phyloP scores from a whole-genome alignment of 1,284 basidiomycete species.

The Cerioporus squamosus region DNA sequence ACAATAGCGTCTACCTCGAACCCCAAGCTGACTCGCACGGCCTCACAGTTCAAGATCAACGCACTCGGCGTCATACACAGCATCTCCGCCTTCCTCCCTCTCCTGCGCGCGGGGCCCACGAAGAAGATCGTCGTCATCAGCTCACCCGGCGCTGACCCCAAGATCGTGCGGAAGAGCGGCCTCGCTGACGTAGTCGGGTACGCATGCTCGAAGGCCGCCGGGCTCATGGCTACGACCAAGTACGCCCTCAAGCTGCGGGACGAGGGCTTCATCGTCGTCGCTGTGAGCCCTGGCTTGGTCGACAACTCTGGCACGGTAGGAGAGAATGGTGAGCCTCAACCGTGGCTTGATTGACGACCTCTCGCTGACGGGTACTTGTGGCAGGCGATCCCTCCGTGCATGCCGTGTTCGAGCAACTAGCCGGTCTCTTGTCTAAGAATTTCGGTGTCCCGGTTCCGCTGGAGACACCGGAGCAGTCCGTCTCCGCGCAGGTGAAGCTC shows the following conservation, averaged over 20 bases:
- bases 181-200: constrained; percentile 32
- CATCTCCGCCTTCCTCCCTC: constrained; percentile 42
- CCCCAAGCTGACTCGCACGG: not conserved
- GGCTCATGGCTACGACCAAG: constrained; percentile 43
- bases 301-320: constrained; percentile 24
- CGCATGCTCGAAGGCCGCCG: constrained; percentile 41
- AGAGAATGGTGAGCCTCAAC: not conserved
- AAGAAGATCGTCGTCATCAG: constrained; percentile 45
- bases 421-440: not conserved
- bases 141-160: not conserved
- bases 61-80: constrained; percentile 42
- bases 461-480: constrained; percentile 38
- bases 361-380: not conserved
- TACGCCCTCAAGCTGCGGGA: constrained; percentile 38
- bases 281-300: constrained; percentile 42
- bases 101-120: constrained; percentile 37
- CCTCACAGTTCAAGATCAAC: constrained; percentile 39
- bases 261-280: constrained; percentile 42
- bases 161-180: constrained; percentile 20
- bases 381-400: not conserved
- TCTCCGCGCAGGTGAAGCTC: constrained; percentile 32
- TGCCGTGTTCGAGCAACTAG: not conserved
- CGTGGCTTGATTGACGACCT: not conserved
- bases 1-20: not conserved
- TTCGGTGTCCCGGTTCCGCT: not conserved